Evolutionary conservation across 192 early-diverging fungal genomes (phyloP).

Genomic region (Radiomyces spectabilis): DNA sequence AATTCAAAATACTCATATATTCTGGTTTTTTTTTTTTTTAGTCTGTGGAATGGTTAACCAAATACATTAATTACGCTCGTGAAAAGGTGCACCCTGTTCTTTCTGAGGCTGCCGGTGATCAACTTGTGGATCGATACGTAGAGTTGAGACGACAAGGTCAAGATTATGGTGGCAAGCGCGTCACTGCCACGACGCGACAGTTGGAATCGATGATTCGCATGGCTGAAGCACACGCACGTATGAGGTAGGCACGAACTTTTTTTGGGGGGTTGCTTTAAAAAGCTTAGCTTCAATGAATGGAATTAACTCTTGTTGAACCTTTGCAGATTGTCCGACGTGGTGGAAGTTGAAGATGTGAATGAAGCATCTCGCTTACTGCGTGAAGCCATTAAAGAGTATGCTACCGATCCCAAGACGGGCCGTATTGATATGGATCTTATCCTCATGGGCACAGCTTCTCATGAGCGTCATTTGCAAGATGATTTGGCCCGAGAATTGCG

Average conservation of each 20-base stretch:
- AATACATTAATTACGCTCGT: constrained; percentile 88
- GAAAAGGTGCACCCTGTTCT: constrained; percentile 69
- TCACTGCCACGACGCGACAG: constrained; percentile 92
- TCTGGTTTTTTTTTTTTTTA: constrained; percentile 21
- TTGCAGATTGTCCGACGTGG: constrained; percentile 58
- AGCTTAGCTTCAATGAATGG: too few species aligned
- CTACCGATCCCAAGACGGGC: constrained; percentile 91
- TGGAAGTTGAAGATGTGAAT: constrained; percentile 76
- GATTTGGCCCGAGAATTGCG: constrained; percentile 51
- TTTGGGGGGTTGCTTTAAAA: background rate
- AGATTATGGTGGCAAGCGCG: constrained; percentile 43
- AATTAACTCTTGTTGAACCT: too few species aligned
- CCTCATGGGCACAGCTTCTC: constrained; percentile 77
- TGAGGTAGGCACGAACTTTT: constrained; percentile 46
- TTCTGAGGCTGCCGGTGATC: constrained; percentile 66
- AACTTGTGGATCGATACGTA: constrained; percentile 77
- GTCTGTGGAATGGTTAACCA: constrained; percentile 76
- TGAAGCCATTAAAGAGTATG: constrained; percentile 83
- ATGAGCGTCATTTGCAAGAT: constrained; percentile 56
- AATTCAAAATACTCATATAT: background rate
- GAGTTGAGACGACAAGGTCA: constrained; percentile 72
- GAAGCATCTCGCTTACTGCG: constrained; percentile 85
- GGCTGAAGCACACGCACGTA: constrained; percentile 85
- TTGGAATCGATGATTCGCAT: constrained; percentile 97
- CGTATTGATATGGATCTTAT: constrained; percentile 91